Conservation (phyloP, 768 basidiomycete species). For the Pisolithus tinctorius region DNA sequence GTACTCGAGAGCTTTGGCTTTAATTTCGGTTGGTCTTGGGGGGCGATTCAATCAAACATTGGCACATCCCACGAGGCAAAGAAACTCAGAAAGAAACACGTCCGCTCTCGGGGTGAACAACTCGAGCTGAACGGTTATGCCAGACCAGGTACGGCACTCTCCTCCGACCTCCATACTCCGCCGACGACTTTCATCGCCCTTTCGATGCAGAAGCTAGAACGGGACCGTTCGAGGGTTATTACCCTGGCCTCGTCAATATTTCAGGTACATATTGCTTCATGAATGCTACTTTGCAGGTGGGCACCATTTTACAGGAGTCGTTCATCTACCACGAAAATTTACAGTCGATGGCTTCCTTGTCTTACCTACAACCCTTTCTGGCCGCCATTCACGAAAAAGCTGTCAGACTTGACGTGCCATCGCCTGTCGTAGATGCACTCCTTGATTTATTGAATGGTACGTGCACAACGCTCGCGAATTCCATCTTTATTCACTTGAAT, state of each 20-base stretch:
- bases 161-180: neutral
- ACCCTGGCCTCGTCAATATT: slow-evolving; percentile 90
- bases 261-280: slow-evolving; percentile 97
- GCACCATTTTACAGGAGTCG: slow-evolving; percentile 8
- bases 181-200: neutral
- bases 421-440: slow-evolving; percentile 81
- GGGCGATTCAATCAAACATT: slow-evolving; percentile 20
- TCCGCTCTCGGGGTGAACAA: slow-evolving; percentile 53
- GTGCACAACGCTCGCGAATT: slow-evolving; percentile 12
- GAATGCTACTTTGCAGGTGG: slow-evolving; percentile 90
- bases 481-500: slow-evolving; percentile 3
- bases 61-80: slow-evolving; percentile 29
- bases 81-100: slow-evolving; percentile 43
- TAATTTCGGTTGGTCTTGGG: slow-evolving; percentile 61
- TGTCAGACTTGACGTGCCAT: slow-evolving; percentile 72
- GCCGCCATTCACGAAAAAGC: slow-evolving; percentile 70
- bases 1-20: slow-evolving; percentile 53
- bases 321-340: slow-evolving; percentile 10
- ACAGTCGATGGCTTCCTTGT: slow-evolving; percentile 84
- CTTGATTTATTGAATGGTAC: slow-evolving; percentile 62
- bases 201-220: slow-evolving; percentile 17
- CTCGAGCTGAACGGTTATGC: slow-evolving; percentile 35
- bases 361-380: slow-evolving; percentile 76
- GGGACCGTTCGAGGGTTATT: slow-evolving; percentile 39
- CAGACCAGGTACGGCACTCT: slow-evolving; percentile 20